These are phyloP conservation scores for Penicillium diatomitis DNA, from an alignment of 495 filamentous ascomycete species.

Conservation along the genomic window DNA sequence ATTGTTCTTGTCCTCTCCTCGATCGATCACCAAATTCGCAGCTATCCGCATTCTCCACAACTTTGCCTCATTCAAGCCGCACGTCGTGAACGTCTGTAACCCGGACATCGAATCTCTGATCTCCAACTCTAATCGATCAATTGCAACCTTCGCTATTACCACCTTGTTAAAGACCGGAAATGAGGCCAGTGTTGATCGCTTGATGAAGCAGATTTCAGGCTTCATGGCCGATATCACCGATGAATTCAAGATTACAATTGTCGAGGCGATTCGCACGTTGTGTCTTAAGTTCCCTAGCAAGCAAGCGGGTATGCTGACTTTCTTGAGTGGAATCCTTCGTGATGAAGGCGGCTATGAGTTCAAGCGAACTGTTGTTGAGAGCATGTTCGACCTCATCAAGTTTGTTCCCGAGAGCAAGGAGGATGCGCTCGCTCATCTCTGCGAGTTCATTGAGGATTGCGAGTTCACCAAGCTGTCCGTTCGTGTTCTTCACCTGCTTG, in stretches of 20 bases:
- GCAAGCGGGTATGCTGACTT: conserved; percentile 94
- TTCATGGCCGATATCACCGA: conserved; percentile 98
- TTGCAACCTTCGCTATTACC: conserved; percentile 96
- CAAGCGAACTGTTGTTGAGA: conserved; percentile 94
- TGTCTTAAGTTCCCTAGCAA: conserved; percentile 98
- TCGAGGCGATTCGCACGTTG: conserved; percentile 91
- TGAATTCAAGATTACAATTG: conserved; percentile 99
- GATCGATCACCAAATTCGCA: conserved; percentile 95
- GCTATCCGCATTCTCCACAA: conserved; percentile 94
- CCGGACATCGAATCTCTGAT: conserved; percentile 94
- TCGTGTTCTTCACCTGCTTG: conserved; percentile 85
- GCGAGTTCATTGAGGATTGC: conserved; percentile 99
- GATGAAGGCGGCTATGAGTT: conserved; percentile 99
- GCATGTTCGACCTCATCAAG: conserved; percentile 99
- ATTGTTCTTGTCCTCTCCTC: conserved; percentile 92
- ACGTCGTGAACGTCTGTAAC: conserved; percentile 87
- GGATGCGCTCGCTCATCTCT: conserved; percentile 91
- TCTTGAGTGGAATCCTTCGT: conserved; percentile 87
- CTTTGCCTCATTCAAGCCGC: conserved; percentile 90
- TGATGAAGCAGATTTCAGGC: conserved; percentile 96
- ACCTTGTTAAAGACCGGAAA: conserved; percentile 97
- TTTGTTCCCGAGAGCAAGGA: conserved; percentile 98
- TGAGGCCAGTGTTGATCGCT: conserved; percentile 87
- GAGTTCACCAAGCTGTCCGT: conserved; percentile 98
- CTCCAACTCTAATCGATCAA: conserved; percentile 91